Percentiles rank a stretch among this genome's conserved stretches.
These are phyloP conservation scores for Asterella californica DNA, from an alignment of 225 moss, liverwort and hornwort genomes.

Conservation along the genomic window DNA sequence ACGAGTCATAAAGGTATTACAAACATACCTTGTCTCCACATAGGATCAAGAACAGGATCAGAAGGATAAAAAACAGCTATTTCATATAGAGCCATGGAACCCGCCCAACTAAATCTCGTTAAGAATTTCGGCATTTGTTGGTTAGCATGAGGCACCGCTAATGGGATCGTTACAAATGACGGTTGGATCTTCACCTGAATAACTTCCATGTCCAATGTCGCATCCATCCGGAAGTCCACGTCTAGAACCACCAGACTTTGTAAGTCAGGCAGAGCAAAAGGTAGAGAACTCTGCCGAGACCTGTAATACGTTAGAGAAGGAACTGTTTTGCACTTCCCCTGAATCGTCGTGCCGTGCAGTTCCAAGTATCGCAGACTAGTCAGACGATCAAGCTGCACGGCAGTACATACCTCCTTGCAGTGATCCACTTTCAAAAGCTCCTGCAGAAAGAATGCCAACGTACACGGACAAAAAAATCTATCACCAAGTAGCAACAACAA, in stretches of 20 bases:
- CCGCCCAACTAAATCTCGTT: too few species aligned
- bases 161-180: neutral
- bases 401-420: neutral
- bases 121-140: neutral
- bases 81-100: too few species aligned
- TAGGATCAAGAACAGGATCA: too few species aligned
- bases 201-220: neutral
- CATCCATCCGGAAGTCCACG: neutral
- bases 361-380: neutral
- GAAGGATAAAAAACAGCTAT: too few species aligned
- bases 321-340: neutral
- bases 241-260: neutral
- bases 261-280: neutral
- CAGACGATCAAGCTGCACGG: neutral
- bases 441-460: neutral
- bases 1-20: too few species aligned
- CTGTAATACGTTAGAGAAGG: neutral
- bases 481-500: neutral
- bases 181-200: neutral
- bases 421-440: neutral
- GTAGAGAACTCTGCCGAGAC: neutral
- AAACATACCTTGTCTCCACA: too few species aligned
- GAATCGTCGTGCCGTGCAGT: neutral
- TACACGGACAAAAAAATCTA: neutral
- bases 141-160: neutral